Conservation (phyloP, 139 green algal genomes). For the Chlamydomonas sphaeroides region DNA sequence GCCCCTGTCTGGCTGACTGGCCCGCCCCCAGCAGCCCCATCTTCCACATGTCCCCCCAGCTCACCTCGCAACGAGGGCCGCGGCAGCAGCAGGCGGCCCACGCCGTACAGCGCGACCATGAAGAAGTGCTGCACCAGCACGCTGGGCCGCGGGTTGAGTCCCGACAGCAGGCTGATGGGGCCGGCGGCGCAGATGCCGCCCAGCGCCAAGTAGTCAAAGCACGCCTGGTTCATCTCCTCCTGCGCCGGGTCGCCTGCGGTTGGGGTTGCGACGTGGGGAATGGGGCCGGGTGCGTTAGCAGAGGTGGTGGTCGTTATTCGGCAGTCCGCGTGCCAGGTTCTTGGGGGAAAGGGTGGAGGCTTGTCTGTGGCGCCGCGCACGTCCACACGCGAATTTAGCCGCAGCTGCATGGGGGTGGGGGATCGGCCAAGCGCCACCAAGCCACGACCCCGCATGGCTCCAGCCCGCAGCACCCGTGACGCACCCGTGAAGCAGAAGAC, state of each 20-base stretch:
- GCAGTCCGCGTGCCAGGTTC: too few species aligned
- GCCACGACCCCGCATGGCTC: too few species aligned
- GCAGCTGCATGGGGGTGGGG: too few species aligned
- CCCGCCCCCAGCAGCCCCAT: too few species aligned
- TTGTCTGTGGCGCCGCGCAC: too few species aligned
- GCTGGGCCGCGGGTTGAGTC: slow-evolving; percentile 88
- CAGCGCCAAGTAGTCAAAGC: slow-evolving; percentile 96
- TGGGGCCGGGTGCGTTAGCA: neutral
- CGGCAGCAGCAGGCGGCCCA: slow-evolving; percentile 87
- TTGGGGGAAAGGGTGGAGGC: too few species aligned
- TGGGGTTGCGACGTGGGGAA: neutral
- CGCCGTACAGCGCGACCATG: slow-evolving; percentile 89
- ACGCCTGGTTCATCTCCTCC: slow-evolving; percentile 96
- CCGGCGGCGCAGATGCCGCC: slow-evolving; percentile 86
- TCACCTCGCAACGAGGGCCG: too few species aligned
- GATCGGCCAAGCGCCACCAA: too few species aligned
- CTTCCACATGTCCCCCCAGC: too few species aligned
- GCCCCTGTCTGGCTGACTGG: too few species aligned
- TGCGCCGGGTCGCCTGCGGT: slow-evolving; percentile 76
- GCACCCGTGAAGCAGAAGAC: slow-evolving; percentile 85
- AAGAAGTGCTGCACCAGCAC: slow-evolving; percentile 98
- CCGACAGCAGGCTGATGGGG: slow-evolving; percentile 90
- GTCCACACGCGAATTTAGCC: neutral
- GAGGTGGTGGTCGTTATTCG: too few species aligned
- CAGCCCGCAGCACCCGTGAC: too few species aligned